phyloP scores from a whole-genome alignment of 192 early-diverging fungal genomes.

The Dissophora globulifera region DNA sequence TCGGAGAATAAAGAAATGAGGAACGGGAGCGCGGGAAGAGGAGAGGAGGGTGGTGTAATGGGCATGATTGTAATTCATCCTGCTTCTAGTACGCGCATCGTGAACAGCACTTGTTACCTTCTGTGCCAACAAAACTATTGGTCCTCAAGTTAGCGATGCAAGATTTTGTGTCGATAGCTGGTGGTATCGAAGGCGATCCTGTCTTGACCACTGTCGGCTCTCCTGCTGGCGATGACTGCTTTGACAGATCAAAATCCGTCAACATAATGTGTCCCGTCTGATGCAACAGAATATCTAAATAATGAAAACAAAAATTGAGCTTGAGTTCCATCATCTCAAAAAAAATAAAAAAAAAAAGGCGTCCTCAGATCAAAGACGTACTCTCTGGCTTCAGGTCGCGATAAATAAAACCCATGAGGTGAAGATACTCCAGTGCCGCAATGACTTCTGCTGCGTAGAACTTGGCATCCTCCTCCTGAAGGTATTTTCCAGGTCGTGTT shows the following conservation, averaged over 20 bases:
- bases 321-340: too few relatives aligned
- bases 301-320: conserved; percentile 13
- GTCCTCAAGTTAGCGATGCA: conserved; percentile 90
- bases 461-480: conserved; percentile 91
- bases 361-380: too few relatives aligned
- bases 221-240: conserved; percentile 87
- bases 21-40: background rate
- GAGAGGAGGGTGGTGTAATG: too few relatives aligned
- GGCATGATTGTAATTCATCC: too few relatives aligned
- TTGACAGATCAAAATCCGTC: conserved; percentile 96
- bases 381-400: conserved; percentile 98
- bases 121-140: conserved; percentile 99
- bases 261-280: conserved; percentile 98
- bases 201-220: conserved; percentile 75
- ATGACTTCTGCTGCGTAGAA: conserved; percentile 99
- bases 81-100: too few relatives aligned
- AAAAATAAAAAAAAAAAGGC: background rate
- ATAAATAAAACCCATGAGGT: conserved; percentile 97
- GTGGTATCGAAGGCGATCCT: conserved; percentile 66
- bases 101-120: too few relatives aligned
- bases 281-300: conserved; percentile 85
- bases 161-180: conserved; percentile 88
- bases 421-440: conserved; percentile 94
- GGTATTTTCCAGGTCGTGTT: conserved; percentile 86
- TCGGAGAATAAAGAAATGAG: background rate